Evolutionary conservation across 2,329 filamentous ascomycete species (phyloP).

Genomic region (Keithomyces neogunnii): DNA sequence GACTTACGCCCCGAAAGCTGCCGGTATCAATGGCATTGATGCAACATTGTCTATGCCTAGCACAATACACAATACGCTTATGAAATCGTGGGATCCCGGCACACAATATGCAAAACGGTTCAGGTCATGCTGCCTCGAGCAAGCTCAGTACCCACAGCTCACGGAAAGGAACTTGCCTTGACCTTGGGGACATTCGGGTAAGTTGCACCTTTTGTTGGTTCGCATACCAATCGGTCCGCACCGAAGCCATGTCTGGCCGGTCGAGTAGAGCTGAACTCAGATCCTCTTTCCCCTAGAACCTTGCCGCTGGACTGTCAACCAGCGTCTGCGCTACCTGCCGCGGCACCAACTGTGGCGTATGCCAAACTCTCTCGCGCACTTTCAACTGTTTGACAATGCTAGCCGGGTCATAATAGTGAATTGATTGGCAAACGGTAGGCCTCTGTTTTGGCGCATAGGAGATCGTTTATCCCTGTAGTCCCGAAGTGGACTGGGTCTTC

Average conservation of each 20-base stretch:
- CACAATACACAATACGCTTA: background rate
- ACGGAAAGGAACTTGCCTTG: background rate
- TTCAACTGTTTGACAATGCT: background rate
- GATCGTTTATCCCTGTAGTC: background rate
- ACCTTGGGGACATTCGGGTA: background rate
- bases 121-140: background rate
- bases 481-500: constrained; percentile 1
- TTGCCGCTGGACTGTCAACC: background rate
- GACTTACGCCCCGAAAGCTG: background rate
- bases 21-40: background rate
- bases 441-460: background rate
- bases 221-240: background rate
- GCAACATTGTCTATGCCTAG: background rate
- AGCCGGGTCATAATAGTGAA: background rate
- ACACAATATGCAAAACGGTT: background rate
- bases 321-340: background rate
- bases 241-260: background rate
- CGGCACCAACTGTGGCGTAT: background rate
- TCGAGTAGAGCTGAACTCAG: background rate
- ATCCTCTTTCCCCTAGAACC: background rate
- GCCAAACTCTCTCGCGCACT: background rate
- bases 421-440: background rate
- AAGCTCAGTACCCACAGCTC: background rate
- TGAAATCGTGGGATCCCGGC: background rate
- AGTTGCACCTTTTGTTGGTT: background rate